Conservation (phyloP, 169 alveolate species). For the Babesia ovis region DNA sequence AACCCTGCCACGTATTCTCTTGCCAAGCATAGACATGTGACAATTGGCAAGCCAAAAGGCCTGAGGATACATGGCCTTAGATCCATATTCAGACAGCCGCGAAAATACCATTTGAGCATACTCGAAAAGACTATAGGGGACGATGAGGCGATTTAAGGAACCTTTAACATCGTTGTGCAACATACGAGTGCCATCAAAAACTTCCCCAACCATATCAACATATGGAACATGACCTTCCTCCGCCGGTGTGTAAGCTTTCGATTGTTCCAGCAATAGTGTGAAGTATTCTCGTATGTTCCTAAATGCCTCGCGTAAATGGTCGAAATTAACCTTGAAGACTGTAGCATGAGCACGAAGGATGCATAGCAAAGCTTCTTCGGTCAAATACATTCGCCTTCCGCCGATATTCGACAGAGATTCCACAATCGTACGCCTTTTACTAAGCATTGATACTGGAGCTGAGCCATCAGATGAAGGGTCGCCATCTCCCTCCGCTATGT, state of each 20-base stretch:
- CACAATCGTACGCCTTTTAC: constrained; percentile 4
- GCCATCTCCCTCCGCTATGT: too few relatives aligned
- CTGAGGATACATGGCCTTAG: background rate
- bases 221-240: background rate
- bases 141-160: background rate
- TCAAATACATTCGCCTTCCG: constrained; percentile 10
- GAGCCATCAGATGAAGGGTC: background rate
- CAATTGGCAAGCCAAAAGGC: constrained; percentile 25
- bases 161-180: background rate
- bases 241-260: background rate
- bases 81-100: background rate
- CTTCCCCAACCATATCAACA: background rate
- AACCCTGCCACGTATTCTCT: background rate
- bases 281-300: background rate
- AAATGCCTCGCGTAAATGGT: constrained; percentile 23
- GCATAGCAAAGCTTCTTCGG: constrained; percentile 12
- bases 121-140: background rate
- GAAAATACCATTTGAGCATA: constrained; percentile 9
- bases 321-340: constrained; percentile 22
- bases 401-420: background rate
- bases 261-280: background rate
- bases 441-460: background rate
- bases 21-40: constrained; percentile 10
- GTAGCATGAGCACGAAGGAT: constrained; percentile 26
- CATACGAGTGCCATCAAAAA: background rate